Evolutionary conservation across 1,284 basidiomycete species (phyloP), one percentile per base, ranked within the genome.

Genomic region (Inonotus obliquus): DNA sequence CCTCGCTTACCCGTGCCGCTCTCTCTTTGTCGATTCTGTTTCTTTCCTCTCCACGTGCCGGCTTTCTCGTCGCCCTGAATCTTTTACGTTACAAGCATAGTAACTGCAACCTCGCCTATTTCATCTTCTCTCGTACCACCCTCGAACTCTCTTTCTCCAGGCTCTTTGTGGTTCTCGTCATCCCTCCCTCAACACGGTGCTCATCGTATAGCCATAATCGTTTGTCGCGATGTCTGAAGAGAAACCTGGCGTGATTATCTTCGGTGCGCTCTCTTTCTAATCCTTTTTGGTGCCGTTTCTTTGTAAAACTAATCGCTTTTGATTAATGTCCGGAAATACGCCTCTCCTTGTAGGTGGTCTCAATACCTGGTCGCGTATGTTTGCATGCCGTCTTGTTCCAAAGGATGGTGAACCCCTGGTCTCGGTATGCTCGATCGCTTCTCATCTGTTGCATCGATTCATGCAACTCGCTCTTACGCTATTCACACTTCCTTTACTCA

Each of bases 191-290:
- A 23, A 13, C 41, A n/a, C 41, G 47, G 47, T 19, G 14, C 6
- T 29, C 29, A 19, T 17, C 25, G 49, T 27, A 14, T 23, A 35
- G 11, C 25, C n/a, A 45, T 29, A 21, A 9, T 17, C 59, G 58
- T 27, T 21, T 48, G n/a, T 17, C 13, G 49, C 59, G 21, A 61
- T 57, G 54, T 39, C 60, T 25, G 48, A 37, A 55, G 72, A 71
- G 53, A 89, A 86, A 72, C 88, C 89, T n/a, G 84, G 75, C 73
- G 91, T 83, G 35, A 80, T 94, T 67, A 89, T 94, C 67, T 87
- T 93, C 67, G 92, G 92, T 93, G 66, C 68, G 82, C 38, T 13
- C 48, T 37, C 23, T 21, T 17, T 5, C 2, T n/a, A 7, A 14
- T n/a, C 19, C 1, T n/a, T 13, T n/a, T 45, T 57, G 49, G 4